Conservation (phyloP, 148 eudicot genomes). For the Rhododendron ovatum region DNA sequence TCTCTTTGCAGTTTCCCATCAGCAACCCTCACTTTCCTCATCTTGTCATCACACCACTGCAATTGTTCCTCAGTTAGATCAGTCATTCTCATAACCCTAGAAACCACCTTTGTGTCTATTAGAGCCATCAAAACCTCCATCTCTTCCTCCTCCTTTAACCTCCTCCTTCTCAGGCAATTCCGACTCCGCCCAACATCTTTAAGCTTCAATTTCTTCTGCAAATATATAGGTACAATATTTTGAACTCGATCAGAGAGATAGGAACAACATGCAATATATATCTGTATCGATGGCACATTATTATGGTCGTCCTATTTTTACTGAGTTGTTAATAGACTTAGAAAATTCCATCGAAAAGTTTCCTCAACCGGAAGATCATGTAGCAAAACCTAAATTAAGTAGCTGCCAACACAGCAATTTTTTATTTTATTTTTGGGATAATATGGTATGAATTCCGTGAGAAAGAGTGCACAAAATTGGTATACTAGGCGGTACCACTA, state of each 20-base stretch:
- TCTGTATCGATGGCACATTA: not conserved
- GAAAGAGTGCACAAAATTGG: too few species aligned
- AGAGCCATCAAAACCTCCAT: constrained; percentile 74
- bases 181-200: constrained; percentile 48
- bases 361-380: too few species aligned
- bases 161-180: constrained; percentile 48
- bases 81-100: constrained; percentile 79
- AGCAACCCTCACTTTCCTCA: constrained; percentile 57
- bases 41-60: constrained; percentile 90
- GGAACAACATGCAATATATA: not conserved
- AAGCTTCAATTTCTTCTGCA: constrained; percentile 78
- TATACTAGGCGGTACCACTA: too few species aligned
- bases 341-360: not conserved
- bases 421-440: too few species aligned
- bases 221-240: not conserved
- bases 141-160: constrained; percentile 46
- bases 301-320: not conserved
- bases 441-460: too few species aligned
- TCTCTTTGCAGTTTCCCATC: constrained; percentile 77
- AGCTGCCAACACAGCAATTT: not conserved
- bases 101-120: constrained; percentile 74
- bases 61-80: constrained; percentile 64
- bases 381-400: not conserved
- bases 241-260: not conserved
- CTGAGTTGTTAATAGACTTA: not conserved